These are phyloP conservation scores for Kappamyces sp. DNA, from an alignment of 192 early-diverging fungal species.

Conservation along the genomic window DNA sequence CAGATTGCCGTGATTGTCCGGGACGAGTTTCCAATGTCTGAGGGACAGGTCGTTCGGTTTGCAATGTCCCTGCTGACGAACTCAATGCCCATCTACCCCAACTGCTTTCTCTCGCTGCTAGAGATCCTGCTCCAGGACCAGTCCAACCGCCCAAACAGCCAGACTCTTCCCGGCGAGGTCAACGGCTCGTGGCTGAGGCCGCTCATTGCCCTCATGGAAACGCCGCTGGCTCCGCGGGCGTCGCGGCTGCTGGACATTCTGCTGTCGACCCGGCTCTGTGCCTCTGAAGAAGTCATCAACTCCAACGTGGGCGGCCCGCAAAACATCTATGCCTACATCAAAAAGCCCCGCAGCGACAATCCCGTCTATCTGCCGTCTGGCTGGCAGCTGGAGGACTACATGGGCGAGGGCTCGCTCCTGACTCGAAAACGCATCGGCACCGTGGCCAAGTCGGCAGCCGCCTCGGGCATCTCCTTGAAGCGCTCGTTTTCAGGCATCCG, in stretches of 20 bases:
- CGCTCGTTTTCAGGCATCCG: too few relatives aligned
- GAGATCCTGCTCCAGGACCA: conserved; percentile 7
- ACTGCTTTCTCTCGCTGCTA: not conserved
- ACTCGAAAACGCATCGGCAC: too few relatives aligned
- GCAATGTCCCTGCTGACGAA: conserved; percentile 63
- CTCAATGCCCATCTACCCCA: conserved; percentile 31
- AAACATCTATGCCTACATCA: conserved; percentile 11
- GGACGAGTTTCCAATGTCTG: conserved; percentile 57
- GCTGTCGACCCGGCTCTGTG: conserved; percentile 18
- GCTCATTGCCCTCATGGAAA: conserved; percentile 57
- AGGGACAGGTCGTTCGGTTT: conserved; percentile 54
- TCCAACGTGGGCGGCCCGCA: conserved; percentile 8
- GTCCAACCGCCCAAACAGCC: not conserved
- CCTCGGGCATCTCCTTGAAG: too few relatives aligned
- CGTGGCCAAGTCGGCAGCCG: too few relatives aligned
- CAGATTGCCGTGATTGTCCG: conserved; percentile 56
- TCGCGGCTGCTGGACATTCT: conserved; percentile 67
- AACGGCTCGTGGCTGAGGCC: conserved; percentile 64
- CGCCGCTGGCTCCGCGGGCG: conserved; percentile 58
- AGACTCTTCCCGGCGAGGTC: conserved; percentile 32
- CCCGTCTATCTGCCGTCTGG: too few relatives aligned
- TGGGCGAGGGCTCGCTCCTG: too few relatives aligned
- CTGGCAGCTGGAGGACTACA: too few relatives aligned
- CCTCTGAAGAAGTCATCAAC: conserved; percentile 26
- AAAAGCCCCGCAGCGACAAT: not conserved